Evolutionary conservation across 1,284 basidiomycete genomes (phyloP).

Genomic region (Peniophora sp.): DNA sequence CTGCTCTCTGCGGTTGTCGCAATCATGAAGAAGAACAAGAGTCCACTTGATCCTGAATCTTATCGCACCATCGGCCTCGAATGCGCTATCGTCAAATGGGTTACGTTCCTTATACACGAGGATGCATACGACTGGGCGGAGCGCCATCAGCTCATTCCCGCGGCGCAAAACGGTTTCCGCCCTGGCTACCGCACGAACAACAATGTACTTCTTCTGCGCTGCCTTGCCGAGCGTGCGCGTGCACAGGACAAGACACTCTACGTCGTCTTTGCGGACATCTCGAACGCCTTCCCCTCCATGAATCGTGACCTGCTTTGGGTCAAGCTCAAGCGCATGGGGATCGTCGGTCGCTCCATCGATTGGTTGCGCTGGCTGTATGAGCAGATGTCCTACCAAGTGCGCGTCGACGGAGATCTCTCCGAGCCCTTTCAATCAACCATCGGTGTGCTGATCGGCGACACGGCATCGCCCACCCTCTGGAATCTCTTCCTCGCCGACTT

Average conservation of each 20-base stretch:
- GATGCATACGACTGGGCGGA: slow-evolving; percentile 13
- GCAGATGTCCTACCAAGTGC: slow-evolving; percentile 17
- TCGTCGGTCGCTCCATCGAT: slow-evolving; percentile 20
- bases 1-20: slow-evolving; percentile 16
- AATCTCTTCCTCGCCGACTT: slow-evolving; percentile 22
- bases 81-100: slow-evolving; percentile 21
- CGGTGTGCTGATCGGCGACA: slow-evolving; percentile 23
- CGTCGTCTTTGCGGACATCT: slow-evolving; percentile 21
- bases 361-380: slow-evolving; percentile 22
- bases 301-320: slow-evolving; percentile 22
- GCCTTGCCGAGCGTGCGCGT: slow-evolving; percentile 18
- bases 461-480: slow-evolving; percentile 25
- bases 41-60: slow-evolving; percentile 11
- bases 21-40: slow-evolving; percentile 16
- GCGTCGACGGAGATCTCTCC: slow-evolving; percentile 16
- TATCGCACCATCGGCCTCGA: slow-evolving; percentile 25
- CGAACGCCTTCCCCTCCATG: slow-evolving; percentile 26
- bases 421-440: slow-evolving; percentile 14
- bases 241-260: slow-evolving; percentile 12
- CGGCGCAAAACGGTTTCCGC: slow-evolving; percentile 19
- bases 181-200: slow-evolving; percentile 14
- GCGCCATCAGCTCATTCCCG: slow-evolving; percentile 8
- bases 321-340: slow-evolving; percentile 16
- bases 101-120: slow-evolving; percentile 13
- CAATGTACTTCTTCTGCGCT: slow-evolving; percentile 18